Percentiles rank a stretch among this genome's conserved stretches.
These are phyloP conservation scores for Bigelowiella natans DNA, from an alignment of 78 protist species.

Conservation along the genomic window DNA sequence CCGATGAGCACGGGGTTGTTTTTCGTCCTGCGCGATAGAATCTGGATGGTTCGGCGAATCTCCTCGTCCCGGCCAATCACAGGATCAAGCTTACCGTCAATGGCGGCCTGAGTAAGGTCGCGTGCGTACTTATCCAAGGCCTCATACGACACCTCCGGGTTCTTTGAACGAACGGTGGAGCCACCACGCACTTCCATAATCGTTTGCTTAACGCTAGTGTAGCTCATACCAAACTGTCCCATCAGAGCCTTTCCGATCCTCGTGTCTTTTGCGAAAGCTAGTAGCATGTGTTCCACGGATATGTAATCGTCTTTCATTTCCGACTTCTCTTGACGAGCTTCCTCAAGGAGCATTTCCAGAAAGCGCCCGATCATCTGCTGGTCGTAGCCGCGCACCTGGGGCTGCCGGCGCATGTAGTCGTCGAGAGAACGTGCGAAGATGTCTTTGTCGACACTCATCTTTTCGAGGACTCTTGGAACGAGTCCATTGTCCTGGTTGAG, in stretches of 20 bases:
- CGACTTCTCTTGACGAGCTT: background rate
- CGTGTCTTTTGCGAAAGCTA: background rate
- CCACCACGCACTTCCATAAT: background rate
- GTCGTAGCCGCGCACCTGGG: background rate
- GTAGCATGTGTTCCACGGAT: background rate
- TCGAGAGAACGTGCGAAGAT: background rate
- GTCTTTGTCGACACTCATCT: background rate
- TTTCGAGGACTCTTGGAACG: background rate
- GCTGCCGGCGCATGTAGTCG: background rate
- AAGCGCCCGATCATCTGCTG: background rate
- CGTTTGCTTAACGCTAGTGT: background rate
- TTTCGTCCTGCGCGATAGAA: conserved; percentile 76
- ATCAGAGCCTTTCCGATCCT: background rate
- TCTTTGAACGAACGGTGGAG: background rate
- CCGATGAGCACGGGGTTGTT: conserved; percentile 96
- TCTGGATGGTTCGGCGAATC: conserved; percentile 75
- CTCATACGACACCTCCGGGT: conserved; percentile 25
- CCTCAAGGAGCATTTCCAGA: background rate
- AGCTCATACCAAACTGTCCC: background rate
- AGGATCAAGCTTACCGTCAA: conserved; percentile 89
- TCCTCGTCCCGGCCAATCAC: conserved; percentile 96
- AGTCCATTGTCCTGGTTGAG: background rate
- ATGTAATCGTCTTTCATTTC: background rate
- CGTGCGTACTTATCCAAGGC: conserved; percentile 65
- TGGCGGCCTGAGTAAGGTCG: conserved; percentile 68